Evolutionary conservation across 2,329 filamentous ascomycete genomes (phyloP), one percentile per base, ranked within the genome.

Genomic region (Pseudocercospora crystallina): DNA sequence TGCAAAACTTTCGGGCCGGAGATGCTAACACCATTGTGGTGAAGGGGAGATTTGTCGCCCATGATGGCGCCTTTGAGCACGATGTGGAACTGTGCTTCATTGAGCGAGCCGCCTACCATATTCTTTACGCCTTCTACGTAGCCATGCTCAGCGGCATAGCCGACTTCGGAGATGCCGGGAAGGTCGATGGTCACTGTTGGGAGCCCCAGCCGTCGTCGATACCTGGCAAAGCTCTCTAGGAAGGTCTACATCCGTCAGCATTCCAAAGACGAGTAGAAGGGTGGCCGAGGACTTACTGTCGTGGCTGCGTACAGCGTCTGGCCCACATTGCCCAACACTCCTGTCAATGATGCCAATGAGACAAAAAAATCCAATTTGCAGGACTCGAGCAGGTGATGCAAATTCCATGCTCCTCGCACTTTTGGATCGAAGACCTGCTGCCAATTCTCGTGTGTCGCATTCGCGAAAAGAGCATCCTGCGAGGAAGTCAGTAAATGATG

Each of bases 291-390:
- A 39, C 37, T 39, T 39, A 39, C 37, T 14, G 5, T 45, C 5
- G 15, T 43, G 5, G 12, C 78, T 1, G 79, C 76, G 51, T 84
- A 84, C 63, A 81, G 81, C 12, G 78, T 73, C 51, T 84, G 81
- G 0, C 78, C 78, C 2, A 76, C 73, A 54, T 77, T 81, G 17
- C 81, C 81, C 34, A 82, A 77, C 8, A 82, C 67, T 26, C 78
- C 79, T 0, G 77, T 72, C 0, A 78, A 73, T 31, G 77, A 80
- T 15, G 79, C 58, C 9, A 64, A 45, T 5, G 58, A 15, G 43
- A 65, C 39, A 51, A 69, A 69, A 47, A 69, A 69, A 46, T 69
- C 66, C 3, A 48, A 32, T 9, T 56, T 49, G 3, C 47, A 38
- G 3, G 39, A 34, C 8, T 13, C 14, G 2, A 47, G 14, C 3